Evolutionary conservation across 2,329 filamentous ascomycete genomes (phyloP).

Genomic region (Emmonsiellopsis sp.): DNA sequence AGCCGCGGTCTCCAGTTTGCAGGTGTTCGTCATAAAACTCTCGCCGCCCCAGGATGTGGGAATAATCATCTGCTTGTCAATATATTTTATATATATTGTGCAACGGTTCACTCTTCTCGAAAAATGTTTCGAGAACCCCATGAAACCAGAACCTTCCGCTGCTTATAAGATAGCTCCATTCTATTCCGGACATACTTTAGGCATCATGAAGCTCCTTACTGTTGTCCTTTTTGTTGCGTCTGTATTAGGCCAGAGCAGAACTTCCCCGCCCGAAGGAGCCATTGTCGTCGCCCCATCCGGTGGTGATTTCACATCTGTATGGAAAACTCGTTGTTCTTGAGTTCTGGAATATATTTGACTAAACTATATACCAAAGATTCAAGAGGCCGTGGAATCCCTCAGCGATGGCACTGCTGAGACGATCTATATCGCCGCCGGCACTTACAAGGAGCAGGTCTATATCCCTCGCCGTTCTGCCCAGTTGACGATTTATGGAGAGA

Average conservation of each 20-base stretch:
- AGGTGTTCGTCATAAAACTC: no score
- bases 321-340: not conserved
- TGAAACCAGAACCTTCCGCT: no score
- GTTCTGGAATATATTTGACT: not conserved
- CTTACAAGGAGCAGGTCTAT: constrained; percentile 51
- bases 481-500: constrained; percentile 50
- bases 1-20: no score
- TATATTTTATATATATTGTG: no score
- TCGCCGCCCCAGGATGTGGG: no score
- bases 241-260: not conserved
- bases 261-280: not conserved
- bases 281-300: not conserved
- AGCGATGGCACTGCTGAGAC: constrained; percentile 42
- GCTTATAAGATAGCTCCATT: no score
- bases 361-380: constrained; percentile 31
- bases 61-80: no score
- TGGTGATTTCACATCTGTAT: not conserved
- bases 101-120: no score
- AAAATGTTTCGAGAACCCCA: no score
- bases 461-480: constrained; percentile 38
- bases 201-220: not conserved
- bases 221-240: not conserved
- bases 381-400: constrained; percentile 49
- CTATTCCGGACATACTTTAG: no score
- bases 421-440: constrained; percentile 53